Base-by-base conservation (phyloP, 495 filamentous ascomycete genomes). In the Cercophora samala region DNA sequence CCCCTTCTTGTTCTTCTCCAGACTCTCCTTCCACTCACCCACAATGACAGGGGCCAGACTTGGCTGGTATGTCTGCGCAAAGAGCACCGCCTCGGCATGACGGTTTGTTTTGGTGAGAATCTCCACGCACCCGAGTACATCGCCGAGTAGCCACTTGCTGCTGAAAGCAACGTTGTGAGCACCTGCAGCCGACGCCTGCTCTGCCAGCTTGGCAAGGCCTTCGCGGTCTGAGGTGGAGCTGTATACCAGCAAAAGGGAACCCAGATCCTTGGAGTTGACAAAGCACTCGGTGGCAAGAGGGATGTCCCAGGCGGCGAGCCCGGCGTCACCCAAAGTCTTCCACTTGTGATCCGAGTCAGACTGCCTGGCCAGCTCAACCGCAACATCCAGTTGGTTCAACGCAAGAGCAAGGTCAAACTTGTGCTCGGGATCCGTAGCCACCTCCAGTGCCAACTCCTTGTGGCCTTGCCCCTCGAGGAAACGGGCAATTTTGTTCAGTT, bases 391-490 rank as follows among this genome's bases (percentile, higher is more conserved):
- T 65, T 94, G 88, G 70, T 88, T 91, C 13, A 99, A 87, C 3
- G 87, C 82, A 46, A 99, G 84, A 1, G 96, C 91, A 9, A 99
- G 84, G 59, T 99, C 95, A 75, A 99, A 98, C 70, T 94, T 93
- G 79, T 99, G 95, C 77, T 99, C 95, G 1, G 90, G 85, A 74
- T 99, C 95, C 0, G 95, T 96, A 37, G 96, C 92, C n/a, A 98
- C 92, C 62, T 97, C 91, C 23, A 99, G 88, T 0, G 95, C 95
- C 65, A 97, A 82, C 66, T 97, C 95, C 76, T 97, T 97, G 77
- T 97, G 91, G 3, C 93, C 93, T 77, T 98, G 95, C 24, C 96
- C 96, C 75, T 99, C 96, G 42, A 99, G 86, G 85, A 99, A 99
- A 24, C 95, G 90, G 15, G 95, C 95, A 64, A 99, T 93, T 81